These are phyloP conservation scores for Aspergillus pseudonomiae DNA, from an alignment of 2,329 filamentous ascomycete genomes.

Conservation along the genomic window DNA sequence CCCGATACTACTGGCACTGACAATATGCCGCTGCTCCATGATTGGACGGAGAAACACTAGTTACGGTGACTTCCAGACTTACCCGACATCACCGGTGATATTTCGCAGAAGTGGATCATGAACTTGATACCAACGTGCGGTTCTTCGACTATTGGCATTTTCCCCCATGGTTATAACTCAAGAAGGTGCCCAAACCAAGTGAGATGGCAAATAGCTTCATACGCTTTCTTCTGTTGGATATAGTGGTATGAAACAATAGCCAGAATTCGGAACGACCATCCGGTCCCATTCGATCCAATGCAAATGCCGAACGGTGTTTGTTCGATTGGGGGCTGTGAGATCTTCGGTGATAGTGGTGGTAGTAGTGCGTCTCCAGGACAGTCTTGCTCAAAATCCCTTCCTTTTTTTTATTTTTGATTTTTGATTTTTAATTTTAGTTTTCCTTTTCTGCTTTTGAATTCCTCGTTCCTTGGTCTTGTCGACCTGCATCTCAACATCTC, in stretches of 20 bases:
- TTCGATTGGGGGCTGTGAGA: neutral
- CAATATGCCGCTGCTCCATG: neutral
- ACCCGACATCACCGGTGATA: neutral
- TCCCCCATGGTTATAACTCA: neutral
- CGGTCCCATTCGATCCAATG: neutral
- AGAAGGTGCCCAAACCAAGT: neutral
- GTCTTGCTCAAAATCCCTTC: neutral
- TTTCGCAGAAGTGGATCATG: neutral
- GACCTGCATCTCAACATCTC: neutral
- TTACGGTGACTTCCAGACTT: neutral
- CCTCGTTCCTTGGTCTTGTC: constrained; percentile 1
- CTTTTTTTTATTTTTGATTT: constrained; percentile 3
- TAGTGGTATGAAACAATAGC: neutral
- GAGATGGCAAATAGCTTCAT: neutral
- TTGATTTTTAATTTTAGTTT: neutral
- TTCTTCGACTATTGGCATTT: neutral
- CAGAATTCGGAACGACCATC: neutral
- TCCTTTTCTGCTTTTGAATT: neutral
- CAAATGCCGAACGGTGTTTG: constrained; percentile 8
- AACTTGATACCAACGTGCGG: neutral
- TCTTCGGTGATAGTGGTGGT: constrained; percentile 2
- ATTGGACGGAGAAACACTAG: neutral
- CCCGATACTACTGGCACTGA: neutral
- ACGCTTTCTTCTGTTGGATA: neutral
- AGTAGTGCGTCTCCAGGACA: neutral